Conservation (phyloP, 345 rosid species). For the Turritis glabra region DNA sequence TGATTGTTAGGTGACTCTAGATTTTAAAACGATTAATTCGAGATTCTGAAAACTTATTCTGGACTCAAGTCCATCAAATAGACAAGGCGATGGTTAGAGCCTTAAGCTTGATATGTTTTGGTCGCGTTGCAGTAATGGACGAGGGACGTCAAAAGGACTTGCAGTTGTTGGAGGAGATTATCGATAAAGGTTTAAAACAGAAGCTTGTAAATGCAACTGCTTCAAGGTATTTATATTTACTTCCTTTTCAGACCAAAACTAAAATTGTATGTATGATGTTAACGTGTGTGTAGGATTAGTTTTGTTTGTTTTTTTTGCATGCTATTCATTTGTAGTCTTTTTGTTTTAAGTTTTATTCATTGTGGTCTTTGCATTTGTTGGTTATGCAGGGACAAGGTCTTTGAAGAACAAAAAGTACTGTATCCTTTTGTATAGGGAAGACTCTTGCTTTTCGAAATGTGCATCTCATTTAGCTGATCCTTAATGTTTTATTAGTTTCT, state of each 20-base stretch:
- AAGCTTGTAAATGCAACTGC: conserved; percentile 69
- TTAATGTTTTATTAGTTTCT: neutral
- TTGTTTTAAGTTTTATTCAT: neutral
- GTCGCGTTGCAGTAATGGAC: conserved; percentile 45
- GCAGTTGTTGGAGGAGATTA: conserved; percentile 74
- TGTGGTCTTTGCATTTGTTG: conserved; percentile 17
- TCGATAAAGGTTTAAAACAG: conserved; percentile 79
- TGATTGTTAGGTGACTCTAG: neutral
- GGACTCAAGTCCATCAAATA: neutral
- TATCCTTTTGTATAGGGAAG: conserved; percentile 56
- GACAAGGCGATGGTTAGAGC: neutral
- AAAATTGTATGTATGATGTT: conserved; percentile 8
- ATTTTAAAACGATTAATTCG: neutral
- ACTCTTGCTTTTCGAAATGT: neutral
- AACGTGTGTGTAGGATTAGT: neutral
- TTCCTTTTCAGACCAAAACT: neutral
- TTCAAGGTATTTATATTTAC: conserved; percentile 46
- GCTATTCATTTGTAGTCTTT: neutral
- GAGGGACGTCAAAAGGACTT: conserved; percentile 53
- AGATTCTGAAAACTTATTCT: neutral
- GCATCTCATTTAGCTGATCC: neutral
- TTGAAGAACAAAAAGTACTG: conserved; percentile 77
- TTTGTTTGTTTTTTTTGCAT: neutral
- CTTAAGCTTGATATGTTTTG: conserved; percentile 15
- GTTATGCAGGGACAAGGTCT: conserved; percentile 82